Conservation (phyloP, 129 eudicot species). For the Helianthus annuus region DNA sequence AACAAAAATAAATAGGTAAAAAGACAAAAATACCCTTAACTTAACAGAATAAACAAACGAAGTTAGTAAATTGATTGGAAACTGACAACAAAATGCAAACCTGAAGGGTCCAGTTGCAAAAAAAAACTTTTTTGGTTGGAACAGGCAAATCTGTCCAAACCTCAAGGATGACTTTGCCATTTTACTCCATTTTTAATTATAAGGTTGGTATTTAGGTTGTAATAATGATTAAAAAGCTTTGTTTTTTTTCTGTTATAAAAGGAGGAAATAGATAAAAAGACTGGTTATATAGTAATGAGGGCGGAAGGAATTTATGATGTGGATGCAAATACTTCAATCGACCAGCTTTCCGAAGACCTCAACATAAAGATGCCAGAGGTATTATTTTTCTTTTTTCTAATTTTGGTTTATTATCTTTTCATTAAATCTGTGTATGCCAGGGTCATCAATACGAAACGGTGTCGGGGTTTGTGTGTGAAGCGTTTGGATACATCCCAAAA, state of each 20-base stretch:
- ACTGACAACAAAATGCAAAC: no score
- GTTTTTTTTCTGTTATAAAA: conserved; percentile 15
- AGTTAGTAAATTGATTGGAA: no score
- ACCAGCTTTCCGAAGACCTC: conserved; percentile 95
- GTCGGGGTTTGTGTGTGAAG: conserved; percentile 94
- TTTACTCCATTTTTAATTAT: not conserved
- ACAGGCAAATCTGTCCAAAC: no score
- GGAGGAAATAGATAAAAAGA: conserved; percentile 97
- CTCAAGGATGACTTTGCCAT: no score
- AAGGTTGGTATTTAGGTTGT: not conserved
- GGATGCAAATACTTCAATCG: conserved; percentile 95
- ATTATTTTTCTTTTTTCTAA: conserved; percentile 10
- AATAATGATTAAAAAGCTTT: not conserved
- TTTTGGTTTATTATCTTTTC: not conserved
- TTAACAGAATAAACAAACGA: no score
- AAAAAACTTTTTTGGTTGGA: no score
- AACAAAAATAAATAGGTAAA: no score
- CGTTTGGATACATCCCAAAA: conserved; percentile 93
- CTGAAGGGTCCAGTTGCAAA: no score
- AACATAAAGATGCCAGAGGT: conserved; percentile 96
- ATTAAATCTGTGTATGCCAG: conserved; percentile 33
- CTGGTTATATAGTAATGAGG: conserved; percentile 95
- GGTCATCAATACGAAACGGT: conserved; percentile 97
- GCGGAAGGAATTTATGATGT: conserved; percentile 93
- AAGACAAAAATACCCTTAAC: no score